A percentile compares a stretch with the other conserved stretches of the same genome.
phyloP scores from a whole-genome alignment of 805 yeast genomes.

The Wickerhamiella sergipiensis region DNA sequence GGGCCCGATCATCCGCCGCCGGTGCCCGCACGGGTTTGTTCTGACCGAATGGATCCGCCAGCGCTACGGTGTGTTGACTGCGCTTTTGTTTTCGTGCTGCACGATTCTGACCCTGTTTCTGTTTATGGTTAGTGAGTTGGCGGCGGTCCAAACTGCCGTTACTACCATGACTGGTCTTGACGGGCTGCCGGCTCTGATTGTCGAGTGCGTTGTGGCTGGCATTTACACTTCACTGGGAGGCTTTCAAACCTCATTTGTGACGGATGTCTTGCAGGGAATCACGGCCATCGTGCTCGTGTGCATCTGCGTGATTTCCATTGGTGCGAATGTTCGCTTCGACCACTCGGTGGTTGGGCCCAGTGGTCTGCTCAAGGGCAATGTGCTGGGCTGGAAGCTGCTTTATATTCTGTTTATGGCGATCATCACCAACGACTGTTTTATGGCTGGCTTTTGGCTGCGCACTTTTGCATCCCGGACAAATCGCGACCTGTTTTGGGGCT shows the following conservation, averaged over 20 bases:
- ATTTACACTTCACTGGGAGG: constrained; percentile 84
- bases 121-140: constrained; percentile 76
- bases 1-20: constrained; percentile 67
- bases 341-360: constrained; percentile 47
- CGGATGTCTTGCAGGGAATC: constrained; percentile 72
- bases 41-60: constrained; percentile 89
- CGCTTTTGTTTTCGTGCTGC: constrained; percentile 63
- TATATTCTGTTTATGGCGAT: constrained; percentile 79
- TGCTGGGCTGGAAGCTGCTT: constrained; percentile 81
- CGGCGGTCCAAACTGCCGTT: constrained; percentile 67
- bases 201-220: constrained; percentile 76
- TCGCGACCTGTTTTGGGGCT: constrained; percentile 61
- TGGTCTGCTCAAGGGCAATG: constrained; percentile 49
- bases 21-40: constrained; percentile 83
- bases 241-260: constrained; percentile 71
- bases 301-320: constrained; percentile 68
- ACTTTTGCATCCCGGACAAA: constrained; percentile 79
- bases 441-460: constrained; percentile 89
- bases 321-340: constrained; percentile 50
- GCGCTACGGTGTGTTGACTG: constrained; percentile 60
- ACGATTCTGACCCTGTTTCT: constrained; percentile 75
- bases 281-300: constrained; percentile 53
- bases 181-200: constrained; percentile 68
- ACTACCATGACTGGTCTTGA: constrained; percentile 64
- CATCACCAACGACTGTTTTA: constrained; percentile 76